A percentile compares a stretch with the other conserved stretches of the same genome.
These are phyloP conservation scores for Digitaria exilis DNA, from an alignment of 202 grass and related monocot genomes.

Conservation along the genomic window DNA sequence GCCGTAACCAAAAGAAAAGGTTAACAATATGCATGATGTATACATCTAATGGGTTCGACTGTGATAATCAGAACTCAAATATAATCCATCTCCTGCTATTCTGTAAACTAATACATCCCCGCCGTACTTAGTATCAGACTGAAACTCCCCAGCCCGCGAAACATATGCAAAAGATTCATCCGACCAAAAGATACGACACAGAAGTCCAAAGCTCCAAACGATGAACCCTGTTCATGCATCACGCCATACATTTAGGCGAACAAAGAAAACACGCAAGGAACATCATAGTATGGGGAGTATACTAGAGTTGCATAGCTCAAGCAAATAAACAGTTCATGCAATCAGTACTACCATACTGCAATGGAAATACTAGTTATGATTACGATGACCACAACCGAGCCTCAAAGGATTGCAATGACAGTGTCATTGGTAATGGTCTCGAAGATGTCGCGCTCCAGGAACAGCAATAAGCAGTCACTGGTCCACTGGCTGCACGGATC, in stretches of 20 bases:
- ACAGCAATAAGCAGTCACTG: constrained; percentile 44
- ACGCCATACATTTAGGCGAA: background rate
- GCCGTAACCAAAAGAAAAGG: no score
- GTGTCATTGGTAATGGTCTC: constrained; percentile 31
- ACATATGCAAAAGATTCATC: background rate
- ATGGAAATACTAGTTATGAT: background rate
- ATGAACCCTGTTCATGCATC: background rate
- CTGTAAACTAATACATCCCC: no score
- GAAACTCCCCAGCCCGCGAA: no score
- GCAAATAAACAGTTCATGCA: background rate
- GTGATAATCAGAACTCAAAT: no score
- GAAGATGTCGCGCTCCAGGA: constrained; percentile 32
- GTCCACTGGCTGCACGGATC: constrained; percentile 47
- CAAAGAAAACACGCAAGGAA: background rate
- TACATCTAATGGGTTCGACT: no score
- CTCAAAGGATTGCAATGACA: constrained; percentile 23
- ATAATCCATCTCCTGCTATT: no score
- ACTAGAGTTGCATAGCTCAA: background rate
- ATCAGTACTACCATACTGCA: no score
- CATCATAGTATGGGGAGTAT: no score
- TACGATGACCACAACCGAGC: background rate
- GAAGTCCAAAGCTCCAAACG: background rate
- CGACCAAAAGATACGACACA: background rate
- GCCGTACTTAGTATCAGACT: no score
- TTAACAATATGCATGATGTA: no score